Evolutionary conservation across 441 rosid species (phyloP).

Genomic region (Populus hybrid): DNA sequence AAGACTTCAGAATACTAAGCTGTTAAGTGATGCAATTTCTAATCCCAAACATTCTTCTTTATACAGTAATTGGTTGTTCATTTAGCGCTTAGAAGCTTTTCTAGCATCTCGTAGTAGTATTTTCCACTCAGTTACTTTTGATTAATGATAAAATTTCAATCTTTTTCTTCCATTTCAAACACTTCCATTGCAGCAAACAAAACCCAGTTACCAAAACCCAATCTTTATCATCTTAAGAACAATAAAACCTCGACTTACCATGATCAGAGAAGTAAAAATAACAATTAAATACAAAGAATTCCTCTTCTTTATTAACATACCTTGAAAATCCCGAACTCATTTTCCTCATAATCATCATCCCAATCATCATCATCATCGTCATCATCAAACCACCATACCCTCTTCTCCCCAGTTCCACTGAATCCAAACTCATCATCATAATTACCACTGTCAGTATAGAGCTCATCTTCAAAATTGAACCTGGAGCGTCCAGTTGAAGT

Average conservation of each 20-base stretch:
- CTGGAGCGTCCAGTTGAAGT: slow-evolving; percentile 23
- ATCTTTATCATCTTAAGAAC: background rate
- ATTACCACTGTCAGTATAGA: slow-evolving; percentile 26
- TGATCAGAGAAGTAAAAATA: background rate
- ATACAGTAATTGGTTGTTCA: background rate
- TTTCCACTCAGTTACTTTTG: background rate
- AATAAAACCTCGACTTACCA: background rate
- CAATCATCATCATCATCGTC: slow-evolving; percentile 22
- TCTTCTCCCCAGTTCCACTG: slow-evolving; percentile 33
- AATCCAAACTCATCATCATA: slow-evolving; percentile 27
- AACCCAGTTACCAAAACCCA: background rate
- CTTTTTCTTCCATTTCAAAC: background rate
- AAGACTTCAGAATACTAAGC: background rate
- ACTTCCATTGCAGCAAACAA: background rate
- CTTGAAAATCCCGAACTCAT: slow-evolving; percentile 55
- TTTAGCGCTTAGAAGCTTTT: background rate
- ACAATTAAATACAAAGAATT: background rate
- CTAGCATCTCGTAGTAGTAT: background rate
- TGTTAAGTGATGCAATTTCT: background rate
- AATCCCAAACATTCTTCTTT: background rate
- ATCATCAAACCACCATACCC: slow-evolving; percentile 51
- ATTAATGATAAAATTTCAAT: background rate
- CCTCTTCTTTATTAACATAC: slow-evolving; percentile 28
- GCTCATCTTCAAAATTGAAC: slow-evolving; percentile 39
- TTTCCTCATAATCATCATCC: slow-evolving; percentile 34